phyloP scores from a whole-genome alignment of 805 yeast genomes.

The Candida chilensis region DNA sequence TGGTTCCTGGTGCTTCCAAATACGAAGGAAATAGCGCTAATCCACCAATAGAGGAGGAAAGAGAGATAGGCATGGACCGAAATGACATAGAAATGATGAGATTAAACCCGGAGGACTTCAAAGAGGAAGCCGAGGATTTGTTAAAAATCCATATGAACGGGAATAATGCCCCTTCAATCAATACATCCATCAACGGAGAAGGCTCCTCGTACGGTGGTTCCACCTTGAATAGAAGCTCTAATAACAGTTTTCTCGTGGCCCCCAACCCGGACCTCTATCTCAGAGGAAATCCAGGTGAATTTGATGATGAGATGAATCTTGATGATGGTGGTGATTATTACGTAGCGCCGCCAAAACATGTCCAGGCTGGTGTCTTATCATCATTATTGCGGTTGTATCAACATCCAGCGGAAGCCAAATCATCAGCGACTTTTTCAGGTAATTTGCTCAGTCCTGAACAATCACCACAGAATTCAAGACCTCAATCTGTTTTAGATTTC shows the following conservation, averaged over 20 bases:
- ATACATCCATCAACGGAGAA: slow-evolving; percentile 11
- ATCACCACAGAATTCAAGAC: background rate
- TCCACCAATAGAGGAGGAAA: slow-evolving; percentile 30
- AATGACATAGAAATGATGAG: slow-evolving; percentile 35
- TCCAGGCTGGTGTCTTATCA: slow-evolving; percentile 82
- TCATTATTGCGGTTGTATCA: slow-evolving; percentile 67
- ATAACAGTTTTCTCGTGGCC: slow-evolving; percentile 14
- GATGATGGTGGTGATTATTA: slow-evolving; percentile 28
- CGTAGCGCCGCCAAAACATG: slow-evolving; percentile 53
- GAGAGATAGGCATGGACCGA: slow-evolving; percentile 14
- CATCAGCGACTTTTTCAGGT: slow-evolving; percentile 13
- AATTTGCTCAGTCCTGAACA: background rate
- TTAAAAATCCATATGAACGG: slow-evolving; percentile 42
- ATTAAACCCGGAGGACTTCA: slow-evolving; percentile 29
- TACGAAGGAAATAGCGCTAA: slow-evolving; percentile 5
- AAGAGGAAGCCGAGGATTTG: slow-evolving; percentile 45
- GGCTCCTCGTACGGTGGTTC: slow-evolving; percentile 4
- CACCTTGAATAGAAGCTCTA: background rate
- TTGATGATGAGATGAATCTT: slow-evolving; percentile 15
- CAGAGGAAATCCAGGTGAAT: slow-evolving; percentile 16
- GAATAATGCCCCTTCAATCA: too few species aligned
- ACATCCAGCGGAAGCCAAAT: slow-evolving; percentile 23
- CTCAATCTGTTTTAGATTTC: background rate
- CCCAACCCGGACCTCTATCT: slow-evolving; percentile 34
- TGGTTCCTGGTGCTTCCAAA: slow-evolving; percentile 21